These are phyloP conservation scores for Pseudopithomyces maydicus DNA, from an alignment of 2,329 filamentous ascomycete genomes.

Conservation along the genomic window DNA sequence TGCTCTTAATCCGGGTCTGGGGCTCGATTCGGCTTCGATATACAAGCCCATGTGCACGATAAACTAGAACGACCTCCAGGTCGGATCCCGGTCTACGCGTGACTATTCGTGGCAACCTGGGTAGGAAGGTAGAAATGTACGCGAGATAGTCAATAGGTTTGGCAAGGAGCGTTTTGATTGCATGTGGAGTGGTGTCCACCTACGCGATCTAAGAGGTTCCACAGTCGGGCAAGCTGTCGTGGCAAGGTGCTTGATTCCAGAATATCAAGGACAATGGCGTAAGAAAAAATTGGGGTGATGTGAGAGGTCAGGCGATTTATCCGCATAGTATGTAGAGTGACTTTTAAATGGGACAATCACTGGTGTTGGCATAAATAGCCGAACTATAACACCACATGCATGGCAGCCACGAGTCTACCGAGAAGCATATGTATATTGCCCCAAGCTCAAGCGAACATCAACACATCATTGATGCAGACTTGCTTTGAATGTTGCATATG, in stretches of 20 bases:
- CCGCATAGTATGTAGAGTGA: constrained; percentile 33
- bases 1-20: constrained; percentile 25
- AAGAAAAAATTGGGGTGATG: constrained; percentile 16
- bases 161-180: constrained; percentile 26
- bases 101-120: constrained; percentile 25
- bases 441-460: neutral
- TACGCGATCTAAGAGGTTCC: constrained; percentile 13
- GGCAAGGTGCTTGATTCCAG: constrained; percentile 22
- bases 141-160: constrained; percentile 6
- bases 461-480: neutral
- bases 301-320: constrained; percentile 35
- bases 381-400: constrained; percentile 19
- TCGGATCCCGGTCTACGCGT: constrained; percentile 28
- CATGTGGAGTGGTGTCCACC: constrained; percentile 13
- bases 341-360: constrained; percentile 29
- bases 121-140: constrained; percentile 20
- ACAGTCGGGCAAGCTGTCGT: constrained; percentile 19
- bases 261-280: constrained; percentile 19
- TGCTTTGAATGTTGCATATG: neutral
- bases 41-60: constrained; percentile 30
- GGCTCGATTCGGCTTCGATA: constrained; percentile 28
- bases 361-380: constrained; percentile 28
- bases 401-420: constrained; percentile 6
- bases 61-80: constrained; percentile 26
- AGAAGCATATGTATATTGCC: neutral